phyloP scores from a whole-genome alignment of 352 stramenopile genomes.

The Globisporangium parvum region DNA sequence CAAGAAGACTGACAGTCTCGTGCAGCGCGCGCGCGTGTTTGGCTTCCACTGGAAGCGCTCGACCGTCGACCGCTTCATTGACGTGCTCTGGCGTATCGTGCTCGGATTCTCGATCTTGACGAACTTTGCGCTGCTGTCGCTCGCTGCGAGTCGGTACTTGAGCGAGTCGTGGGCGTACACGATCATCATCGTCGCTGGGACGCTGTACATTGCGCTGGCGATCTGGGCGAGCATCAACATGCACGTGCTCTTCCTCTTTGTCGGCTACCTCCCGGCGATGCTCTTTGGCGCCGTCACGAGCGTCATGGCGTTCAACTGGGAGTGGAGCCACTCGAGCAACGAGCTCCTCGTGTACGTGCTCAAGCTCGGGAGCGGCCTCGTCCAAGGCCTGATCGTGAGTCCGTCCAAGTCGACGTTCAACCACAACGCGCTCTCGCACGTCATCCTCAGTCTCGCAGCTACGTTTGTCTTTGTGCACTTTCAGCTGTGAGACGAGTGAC shows the following conservation, averaged over 20 bases:
- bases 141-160: slow-evolving; percentile 71
- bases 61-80: slow-evolving; percentile 70
- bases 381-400: slow-evolving; percentile 77
- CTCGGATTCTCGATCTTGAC: slow-evolving; percentile 77
- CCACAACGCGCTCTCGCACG: slow-evolving; percentile 85
- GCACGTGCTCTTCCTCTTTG: slow-evolving; percentile 78
- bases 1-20: slow-evolving; percentile 63
- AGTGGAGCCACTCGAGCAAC: slow-evolving; percentile 74
- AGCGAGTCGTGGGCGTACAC: slow-evolving; percentile 69
- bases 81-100: slow-evolving; percentile 75
- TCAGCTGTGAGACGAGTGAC: slow-evolving; percentile 34
- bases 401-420: slow-evolving; percentile 84
- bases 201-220: slow-evolving; percentile 60
- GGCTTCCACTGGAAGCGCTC: slow-evolving; percentile 58
- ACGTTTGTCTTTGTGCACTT: slow-evolving; percentile 85
- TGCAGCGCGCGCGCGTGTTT: slow-evolving; percentile 68
- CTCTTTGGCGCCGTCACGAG: slow-evolving; percentile 71
- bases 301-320: slow-evolving; percentile 72
- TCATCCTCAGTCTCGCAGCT: slow-evolving; percentile 75
- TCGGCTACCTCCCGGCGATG: slow-evolving; percentile 77
- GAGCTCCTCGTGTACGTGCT: slow-evolving; percentile 79
- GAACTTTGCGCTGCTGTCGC: slow-evolving; percentile 79
- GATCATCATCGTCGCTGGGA: slow-evolving; percentile 60
- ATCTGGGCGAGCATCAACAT: slow-evolving; percentile 82
- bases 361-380: slow-evolving; percentile 71